These are phyloP conservation scores for Rhodotorula sp. DNA, from an alignment of 1,284 basidiomycete genomes.

Conservation along the genomic window DNA sequence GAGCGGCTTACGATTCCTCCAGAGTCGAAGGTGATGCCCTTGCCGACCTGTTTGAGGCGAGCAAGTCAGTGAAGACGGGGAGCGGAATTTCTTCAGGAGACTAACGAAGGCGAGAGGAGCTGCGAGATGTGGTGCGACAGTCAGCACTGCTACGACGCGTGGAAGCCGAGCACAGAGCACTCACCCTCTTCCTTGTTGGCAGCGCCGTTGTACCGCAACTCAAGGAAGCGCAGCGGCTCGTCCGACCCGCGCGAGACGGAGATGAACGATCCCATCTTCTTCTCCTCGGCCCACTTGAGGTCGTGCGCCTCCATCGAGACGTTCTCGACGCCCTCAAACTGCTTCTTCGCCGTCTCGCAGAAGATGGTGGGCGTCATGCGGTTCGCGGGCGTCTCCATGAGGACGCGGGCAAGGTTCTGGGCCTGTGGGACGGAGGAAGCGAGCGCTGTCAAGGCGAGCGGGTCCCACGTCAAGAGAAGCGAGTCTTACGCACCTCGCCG, in stretches of 20 bases:
- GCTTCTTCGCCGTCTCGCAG: slow-evolving; percentile 65
- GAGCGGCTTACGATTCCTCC: slow-evolving; percentile 64
- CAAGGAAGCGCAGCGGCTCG: slow-evolving; percentile 81
- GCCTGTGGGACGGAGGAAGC: slow-evolving; percentile 50
- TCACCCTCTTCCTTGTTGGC: slow-evolving; percentile 32
- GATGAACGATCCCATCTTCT: slow-evolving; percentile 84
- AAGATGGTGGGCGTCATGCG: slow-evolving; percentile 57
- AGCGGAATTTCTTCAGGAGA: neutral
- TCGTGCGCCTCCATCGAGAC: slow-evolving; percentile 71
- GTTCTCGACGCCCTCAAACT: slow-evolving; percentile 66
- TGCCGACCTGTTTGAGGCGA: slow-evolving; percentile 66
- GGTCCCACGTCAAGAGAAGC: neutral
- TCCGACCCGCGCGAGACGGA: slow-evolving; percentile 78
- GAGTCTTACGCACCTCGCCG: slow-evolving; percentile 4
- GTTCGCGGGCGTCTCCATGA: slow-evolving; percentile 62
- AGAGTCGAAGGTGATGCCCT: slow-evolving; percentile 80
- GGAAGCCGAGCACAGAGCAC: neutral
- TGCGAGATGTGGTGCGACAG: neutral
- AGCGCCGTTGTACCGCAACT: slow-evolving; percentile 79
- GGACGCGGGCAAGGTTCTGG: slow-evolving; percentile 77
- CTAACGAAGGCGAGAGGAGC: slow-evolving; percentile 21
- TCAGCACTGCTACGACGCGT: neutral
- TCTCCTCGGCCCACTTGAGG: slow-evolving; percentile 70
- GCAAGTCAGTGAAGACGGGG: slow-evolving; percentile 45
- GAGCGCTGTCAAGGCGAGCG: slow-evolving; percentile 47